Base-by-base conservation (phyloP, 495 filamentous ascomycete species). In the Aspergillus diversus region DNA sequence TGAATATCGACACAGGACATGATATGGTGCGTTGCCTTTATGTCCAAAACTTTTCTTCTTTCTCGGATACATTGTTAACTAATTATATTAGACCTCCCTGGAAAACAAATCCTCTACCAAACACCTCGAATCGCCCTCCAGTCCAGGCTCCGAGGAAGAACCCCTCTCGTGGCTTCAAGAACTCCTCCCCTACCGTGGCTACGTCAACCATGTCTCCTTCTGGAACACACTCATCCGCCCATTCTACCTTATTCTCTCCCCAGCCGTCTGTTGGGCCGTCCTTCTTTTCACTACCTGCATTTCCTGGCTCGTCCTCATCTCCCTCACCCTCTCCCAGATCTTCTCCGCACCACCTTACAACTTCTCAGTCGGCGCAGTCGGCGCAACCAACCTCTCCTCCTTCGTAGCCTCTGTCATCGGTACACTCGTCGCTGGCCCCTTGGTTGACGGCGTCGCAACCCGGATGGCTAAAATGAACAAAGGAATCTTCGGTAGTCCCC, bases 301-400 rank as follows among this genome's bases (percentile, higher is more conserved):
- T 35, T 77, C 77, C n/a, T 80, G 78, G 78, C 73, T 81, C 11
- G 77, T 82, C 0, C 75, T 76, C 37, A 77, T 81, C 48, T 74
- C 72, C 33, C 71, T 77, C 50, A 77, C 76, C 1, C 64, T 80
- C 5, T 79, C 78, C 0, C 77, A 80, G 63, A 80, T 82, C 39
- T 80, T 82, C 69, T 79, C 78, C 0, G 78, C 72, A 0, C 74
- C 80, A 0, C 80, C 80, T 3, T 82, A 82, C 59, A 78, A 70
- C 63, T 78, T 82, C 54, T 79, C 76, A 0, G 75, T 79, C 7
- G 71, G 74, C 5, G 70, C 69, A 4, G 78, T 82, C 21, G 79
- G 79, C 13, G 69, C 77, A 4, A 79, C 77, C 15, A 79, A 78
- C 48, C 60, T 80, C 3, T 69, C 77, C 0, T 75, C 75, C 2